Percentiles rank a stretch among this genome's conserved stretches.
phyloP scores from a whole-genome alignment of 2,329 filamentous ascomycete species.

The Apiospora saccharicola region DNA sequence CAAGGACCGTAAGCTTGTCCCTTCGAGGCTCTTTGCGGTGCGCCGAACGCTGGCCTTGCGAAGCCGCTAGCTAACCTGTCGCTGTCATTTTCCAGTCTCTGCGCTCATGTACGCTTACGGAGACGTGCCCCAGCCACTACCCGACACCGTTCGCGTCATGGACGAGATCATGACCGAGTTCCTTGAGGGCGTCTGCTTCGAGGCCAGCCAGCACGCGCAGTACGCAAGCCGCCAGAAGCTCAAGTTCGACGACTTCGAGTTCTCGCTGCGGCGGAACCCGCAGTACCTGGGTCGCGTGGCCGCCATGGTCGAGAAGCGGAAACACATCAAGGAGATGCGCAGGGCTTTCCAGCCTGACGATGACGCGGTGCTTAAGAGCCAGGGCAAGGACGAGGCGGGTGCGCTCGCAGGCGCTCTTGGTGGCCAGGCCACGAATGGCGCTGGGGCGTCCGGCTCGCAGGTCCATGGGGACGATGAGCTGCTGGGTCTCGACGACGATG shows the following conservation, averaged over 20 bases:
- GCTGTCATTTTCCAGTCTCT: conserved; percentile 60
- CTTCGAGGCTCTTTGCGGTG: neutral
- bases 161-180: conserved; percentile 98
- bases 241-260: conserved; percentile 98
- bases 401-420: conserved; percentile 42
- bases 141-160: conserved; percentile 83
- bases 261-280: conserved; percentile 85
- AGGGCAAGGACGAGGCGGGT: conserved; percentile 33
- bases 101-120: conserved; percentile 82
- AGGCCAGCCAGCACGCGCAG: conserved; percentile 84
- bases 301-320: conserved; percentile 88
- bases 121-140: conserved; percentile 78
- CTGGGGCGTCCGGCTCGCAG: conserved; percentile 29
- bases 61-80: conserved; percentile 27
- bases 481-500: conserved; percentile 37
- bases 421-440: conserved; percentile 31
- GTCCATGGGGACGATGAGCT: conserved; percentile 40
- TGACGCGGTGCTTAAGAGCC: conserved; percentile 56
- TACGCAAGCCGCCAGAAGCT: conserved; percentile 93
- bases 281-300: conserved; percentile 87
- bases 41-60: neutral
- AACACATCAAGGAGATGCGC: conserved; percentile 82
- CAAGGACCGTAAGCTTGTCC: conserved; percentile 68
- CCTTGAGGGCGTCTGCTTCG: conserved; percentile 91
- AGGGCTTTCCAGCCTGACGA: conserved; percentile 77